Conservation (phyloP, 306 rosid genomes). For the Vigna mungo region DNA sequence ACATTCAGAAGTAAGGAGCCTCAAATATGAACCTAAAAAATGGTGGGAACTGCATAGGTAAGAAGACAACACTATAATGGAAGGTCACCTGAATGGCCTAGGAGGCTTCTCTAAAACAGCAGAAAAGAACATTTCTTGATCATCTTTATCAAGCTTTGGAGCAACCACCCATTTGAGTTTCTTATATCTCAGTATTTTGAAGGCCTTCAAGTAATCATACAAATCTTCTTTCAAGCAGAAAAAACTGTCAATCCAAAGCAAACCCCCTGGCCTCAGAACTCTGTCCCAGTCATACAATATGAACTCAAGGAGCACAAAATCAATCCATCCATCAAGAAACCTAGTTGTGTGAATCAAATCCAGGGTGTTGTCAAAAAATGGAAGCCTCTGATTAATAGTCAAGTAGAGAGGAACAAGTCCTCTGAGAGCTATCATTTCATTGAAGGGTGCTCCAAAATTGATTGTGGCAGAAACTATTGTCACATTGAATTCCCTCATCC, state of each 20-base stretch:
- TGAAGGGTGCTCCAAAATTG: conserved; percentile 82
- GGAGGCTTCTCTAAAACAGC: conserved; percentile 78
- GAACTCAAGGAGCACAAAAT: conserved; percentile 72
- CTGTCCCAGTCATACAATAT: conserved; percentile 81
- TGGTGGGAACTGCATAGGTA: neutral
- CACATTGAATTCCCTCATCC: conserved; percentile 74
- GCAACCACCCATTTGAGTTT: conserved; percentile 71
- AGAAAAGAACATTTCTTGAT: conserved; percentile 73
- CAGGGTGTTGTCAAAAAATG: conserved; percentile 73
- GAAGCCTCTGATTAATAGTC: conserved; percentile 74
- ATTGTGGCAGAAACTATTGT: conserved; percentile 70
- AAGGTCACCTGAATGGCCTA: conserved; percentile 65
- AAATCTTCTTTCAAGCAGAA: conserved; percentile 74
- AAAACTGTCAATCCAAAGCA: conserved; percentile 83
- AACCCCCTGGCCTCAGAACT: conserved; percentile 80
- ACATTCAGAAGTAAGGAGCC: neutral
- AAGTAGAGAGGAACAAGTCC: conserved; percentile 77
- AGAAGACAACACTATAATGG: neutral
- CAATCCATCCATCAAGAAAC: conserved; percentile 87
- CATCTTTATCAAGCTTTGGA: conserved; percentile 77
- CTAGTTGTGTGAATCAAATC: conserved; percentile 85
- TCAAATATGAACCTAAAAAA: conserved; percentile 16
- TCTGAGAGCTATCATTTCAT: conserved; percentile 77
- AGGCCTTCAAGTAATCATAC: conserved; percentile 65
- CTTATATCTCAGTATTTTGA: conserved; percentile 67